A percentile compares a stretch with the other conserved stretches of the same genome.
phyloP scores from a whole-genome alignment of 129 eudicot species.

The Daucus carota region DNA sequence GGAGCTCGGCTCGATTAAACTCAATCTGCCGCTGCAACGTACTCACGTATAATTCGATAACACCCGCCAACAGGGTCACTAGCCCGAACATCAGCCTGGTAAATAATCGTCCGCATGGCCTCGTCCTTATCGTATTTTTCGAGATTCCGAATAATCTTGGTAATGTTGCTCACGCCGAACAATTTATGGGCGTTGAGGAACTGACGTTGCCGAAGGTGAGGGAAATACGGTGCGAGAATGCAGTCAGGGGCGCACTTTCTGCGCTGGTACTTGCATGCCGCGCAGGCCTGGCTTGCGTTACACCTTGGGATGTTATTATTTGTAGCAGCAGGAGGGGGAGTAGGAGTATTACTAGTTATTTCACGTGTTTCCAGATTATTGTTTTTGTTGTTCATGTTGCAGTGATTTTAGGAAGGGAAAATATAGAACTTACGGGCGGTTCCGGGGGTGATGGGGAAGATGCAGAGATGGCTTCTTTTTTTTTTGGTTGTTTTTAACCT shows the following conservation, averaged over 20 bases:
- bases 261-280: conserved; percentile 87
- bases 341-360: not conserved
- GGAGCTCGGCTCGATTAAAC: conserved; percentile 32
- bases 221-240: conserved; percentile 74
- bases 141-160: conserved; percentile 38
- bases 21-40: conserved; percentile 39
- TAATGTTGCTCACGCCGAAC: conserved; percentile 69
- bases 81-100: conserved; percentile 56
- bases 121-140: conserved; percentile 31
- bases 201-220: conserved; percentile 63
- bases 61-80: conserved; percentile 69
- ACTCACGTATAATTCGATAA: conserved; percentile 33
- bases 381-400: conserved; percentile 15
- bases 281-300: conserved; percentile 60
- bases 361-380: no score
- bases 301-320: conserved; percentile 7
- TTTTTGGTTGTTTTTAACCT: not conserved
- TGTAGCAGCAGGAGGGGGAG: conserved; percentile 6
- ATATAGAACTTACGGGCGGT: conserved; percentile 14
- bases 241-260: conserved; percentile 73
- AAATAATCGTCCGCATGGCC: conserved; percentile 60
- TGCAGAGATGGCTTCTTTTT: not conserved
- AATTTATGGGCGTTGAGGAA: conserved; percentile 75
- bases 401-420: not conserved
- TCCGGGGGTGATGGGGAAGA: conserved; percentile 49